These are phyloP conservation scores for Phallus indusiatus DNA, from an alignment of 768 basidiomycete species.

Conservation along the genomic window DNA sequence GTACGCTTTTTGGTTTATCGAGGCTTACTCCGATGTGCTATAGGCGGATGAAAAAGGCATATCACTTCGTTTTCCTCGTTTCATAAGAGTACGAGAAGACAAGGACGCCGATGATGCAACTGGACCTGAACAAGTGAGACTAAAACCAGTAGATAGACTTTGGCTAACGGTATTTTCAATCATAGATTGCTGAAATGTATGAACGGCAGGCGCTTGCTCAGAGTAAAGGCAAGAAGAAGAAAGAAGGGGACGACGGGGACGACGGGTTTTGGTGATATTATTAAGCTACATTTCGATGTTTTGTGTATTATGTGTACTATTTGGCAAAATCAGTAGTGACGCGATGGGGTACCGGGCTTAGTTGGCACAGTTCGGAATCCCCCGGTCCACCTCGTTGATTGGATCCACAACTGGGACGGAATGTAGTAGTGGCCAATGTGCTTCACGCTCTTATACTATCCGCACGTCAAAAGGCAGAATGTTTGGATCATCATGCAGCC, in stretches of 20 bases:
- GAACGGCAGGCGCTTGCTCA: conserved; percentile 78
- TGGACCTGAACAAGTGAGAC: conserved; percentile 75
- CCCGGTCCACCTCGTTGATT: no score
- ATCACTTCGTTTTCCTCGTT: conserved; percentile 93
- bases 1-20: conserved; percentile 5
- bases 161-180: not conserved
- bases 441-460: no score
- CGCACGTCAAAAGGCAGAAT: no score
- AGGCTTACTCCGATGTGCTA: not conserved
- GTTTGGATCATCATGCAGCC: no score
- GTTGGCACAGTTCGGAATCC: no score
- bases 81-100: conserved; percentile 87
- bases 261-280: conserved; percentile 68
- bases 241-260: conserved; percentile 50
- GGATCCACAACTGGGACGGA: no score
- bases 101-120: conserved; percentile 91
- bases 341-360: no score
- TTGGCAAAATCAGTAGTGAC: not conserved
- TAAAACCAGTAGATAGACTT: not conserved
- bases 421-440: no score
- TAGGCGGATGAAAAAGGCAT: conserved; percentile 86
- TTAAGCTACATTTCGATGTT: not conserved
- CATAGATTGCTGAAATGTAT: conserved; percentile 89
- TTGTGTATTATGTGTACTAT: not conserved
- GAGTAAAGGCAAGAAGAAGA: conserved; percentile 59